These are phyloP conservation scores for Glaciozyma martinii DNA, from an alignment of 768 basidiomycete genomes.

Conservation along the genomic window DNA sequence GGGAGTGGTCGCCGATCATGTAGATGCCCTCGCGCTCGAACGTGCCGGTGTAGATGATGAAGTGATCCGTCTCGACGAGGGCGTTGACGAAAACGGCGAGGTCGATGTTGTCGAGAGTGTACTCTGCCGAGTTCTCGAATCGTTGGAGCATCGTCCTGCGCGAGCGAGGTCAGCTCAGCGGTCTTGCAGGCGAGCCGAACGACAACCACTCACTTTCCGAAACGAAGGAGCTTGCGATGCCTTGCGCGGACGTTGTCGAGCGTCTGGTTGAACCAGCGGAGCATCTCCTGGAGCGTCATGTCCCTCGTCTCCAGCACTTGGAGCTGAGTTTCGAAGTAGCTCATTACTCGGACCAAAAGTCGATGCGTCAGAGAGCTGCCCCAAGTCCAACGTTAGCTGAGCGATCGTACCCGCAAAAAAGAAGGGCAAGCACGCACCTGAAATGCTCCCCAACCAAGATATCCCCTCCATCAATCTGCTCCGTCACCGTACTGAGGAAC, in stretches of 20 bases:
- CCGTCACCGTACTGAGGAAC: conserved; percentile 83
- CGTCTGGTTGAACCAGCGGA: conserved; percentile 84
- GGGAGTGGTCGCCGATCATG: conserved; percentile 67
- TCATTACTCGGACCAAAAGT: conserved; percentile 81
- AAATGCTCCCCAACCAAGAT: conserved; percentile 88
- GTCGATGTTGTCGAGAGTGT: conserved; percentile 62
- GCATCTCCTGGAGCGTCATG: conserved; percentile 74
- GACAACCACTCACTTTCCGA: conserved; percentile 49
- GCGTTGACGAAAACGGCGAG: conserved; percentile 70
- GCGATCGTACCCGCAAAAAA: neutral
- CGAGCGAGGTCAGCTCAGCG: conserved; percentile 47
- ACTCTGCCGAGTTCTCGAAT: conserved; percentile 89
- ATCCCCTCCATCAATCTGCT: conserved; percentile 78
- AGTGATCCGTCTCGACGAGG: conserved; percentile 75
- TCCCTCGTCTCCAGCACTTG: conserved; percentile 43
- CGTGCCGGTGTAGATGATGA: conserved; percentile 79
- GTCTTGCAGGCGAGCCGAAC: conserved; percentile 5
- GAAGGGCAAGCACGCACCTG: conserved; percentile 52
- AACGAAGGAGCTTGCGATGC: conserved; percentile 87
- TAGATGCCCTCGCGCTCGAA: conserved; percentile 89
- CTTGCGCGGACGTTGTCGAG: conserved; percentile 83
- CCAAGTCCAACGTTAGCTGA: neutral
- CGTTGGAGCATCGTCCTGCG: conserved; percentile 54
- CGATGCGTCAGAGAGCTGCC: conserved; percentile 80
- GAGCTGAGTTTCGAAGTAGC: conserved; percentile 91